phyloP scores from a whole-genome alignment of 768 basidiomycete genomes.

The Suillus variegatus region DNA sequence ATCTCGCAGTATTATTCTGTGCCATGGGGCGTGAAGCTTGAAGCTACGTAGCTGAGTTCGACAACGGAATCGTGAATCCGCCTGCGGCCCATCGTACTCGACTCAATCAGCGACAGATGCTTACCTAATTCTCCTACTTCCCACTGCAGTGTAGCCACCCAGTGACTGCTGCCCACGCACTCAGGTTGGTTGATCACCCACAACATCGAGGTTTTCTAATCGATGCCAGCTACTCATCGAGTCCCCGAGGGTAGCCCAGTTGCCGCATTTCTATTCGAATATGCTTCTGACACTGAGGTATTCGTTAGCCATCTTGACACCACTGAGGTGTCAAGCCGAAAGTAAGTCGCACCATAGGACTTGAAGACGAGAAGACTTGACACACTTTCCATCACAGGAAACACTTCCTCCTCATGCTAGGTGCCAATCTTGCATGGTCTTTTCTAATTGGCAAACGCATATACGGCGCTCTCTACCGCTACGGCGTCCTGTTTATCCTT shows the following conservation, averaged over 20 bases:
- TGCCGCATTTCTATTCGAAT: constrained; percentile 18
- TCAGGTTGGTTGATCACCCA: neutral
- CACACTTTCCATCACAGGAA: constrained; percentile 12
- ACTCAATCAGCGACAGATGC: neutral
- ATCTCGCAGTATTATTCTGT: neutral
- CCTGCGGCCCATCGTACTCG: neutral
- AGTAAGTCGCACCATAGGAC: constrained; percentile 18
- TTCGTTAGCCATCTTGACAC: constrained; percentile 33
- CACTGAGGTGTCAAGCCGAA: constrained; percentile 19
- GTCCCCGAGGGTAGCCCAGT: constrained; percentile 30
- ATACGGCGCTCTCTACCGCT: constrained; percentile 25
- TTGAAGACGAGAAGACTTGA: neutral
- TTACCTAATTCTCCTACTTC: constrained; percentile 9
- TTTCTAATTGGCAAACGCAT: constrained; percentile 25
- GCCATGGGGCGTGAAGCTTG: neutral
- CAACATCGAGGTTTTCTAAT: neutral
- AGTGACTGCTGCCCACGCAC: neutral
- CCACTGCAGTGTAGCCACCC: neutral
- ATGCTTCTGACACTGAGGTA: constrained; percentile 25
- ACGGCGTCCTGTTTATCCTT: constrained; percentile 29
- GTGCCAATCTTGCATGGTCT: constrained; percentile 28
- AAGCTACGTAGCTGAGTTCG: neutral
- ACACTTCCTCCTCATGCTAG: constrained; percentile 28
- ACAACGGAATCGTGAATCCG: neutral
- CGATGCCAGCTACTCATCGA: constrained; percentile 27